These are phyloP conservation scores for Pythium grandisporangium DNA, from an alignment of 352 stramenopile genomes.

Conservation along the genomic window DNA sequence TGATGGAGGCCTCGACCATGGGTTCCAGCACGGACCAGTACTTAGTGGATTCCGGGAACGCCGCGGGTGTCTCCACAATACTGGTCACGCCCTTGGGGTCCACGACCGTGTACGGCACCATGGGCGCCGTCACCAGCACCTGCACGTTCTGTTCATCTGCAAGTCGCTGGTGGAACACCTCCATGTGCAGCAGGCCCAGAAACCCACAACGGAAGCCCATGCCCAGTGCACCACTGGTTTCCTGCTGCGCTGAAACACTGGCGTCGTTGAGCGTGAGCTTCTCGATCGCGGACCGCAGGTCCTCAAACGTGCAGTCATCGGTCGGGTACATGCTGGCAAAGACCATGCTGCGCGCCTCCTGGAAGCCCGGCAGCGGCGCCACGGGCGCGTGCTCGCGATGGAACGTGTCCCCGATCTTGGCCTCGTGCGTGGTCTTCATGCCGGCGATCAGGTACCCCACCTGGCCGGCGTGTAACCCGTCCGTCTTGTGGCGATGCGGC, in stretches of 20 bases:
- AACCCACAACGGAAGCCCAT: slow-evolving; percentile 97
- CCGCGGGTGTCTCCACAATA: slow-evolving; percentile 64
- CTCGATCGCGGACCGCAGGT: slow-evolving; percentile 93
- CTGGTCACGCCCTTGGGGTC: slow-evolving; percentile 28
- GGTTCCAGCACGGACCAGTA: slow-evolving; percentile 91
- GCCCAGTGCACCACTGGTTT: slow-evolving; percentile 91
- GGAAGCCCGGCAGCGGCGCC: slow-evolving; percentile 64
- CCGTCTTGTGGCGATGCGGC: slow-evolving; percentile 73
- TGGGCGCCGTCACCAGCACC: slow-evolving; percentile 97
- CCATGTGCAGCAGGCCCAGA: slow-evolving; percentile 96
- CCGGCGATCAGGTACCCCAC: slow-evolving; percentile 96
- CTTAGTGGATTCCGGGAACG: slow-evolving; percentile 77
- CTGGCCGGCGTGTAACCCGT: slow-evolving; percentile 84
- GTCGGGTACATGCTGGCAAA: slow-evolving; percentile 98
- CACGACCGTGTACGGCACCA: slow-evolving; percentile 95
- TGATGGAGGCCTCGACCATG: slow-evolving; percentile 95
- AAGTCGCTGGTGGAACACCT: slow-evolving; percentile 98
- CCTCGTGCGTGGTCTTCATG: slow-evolving; percentile 97
- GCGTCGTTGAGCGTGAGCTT: slow-evolving; percentile 97
- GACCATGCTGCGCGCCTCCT: slow-evolving; percentile 92
- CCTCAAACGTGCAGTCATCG: slow-evolving; percentile 94
- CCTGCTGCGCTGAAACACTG: slow-evolving; percentile 92
- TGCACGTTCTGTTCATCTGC: slow-evolving; percentile 96
- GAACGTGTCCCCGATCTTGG: slow-evolving; percentile 88
- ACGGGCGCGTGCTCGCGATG: slow-evolving; percentile 58